These are phyloP conservation scores for Arachis monticola DNA, from an alignment of 331 rosid genomes.

Conservation along the genomic window DNA sequence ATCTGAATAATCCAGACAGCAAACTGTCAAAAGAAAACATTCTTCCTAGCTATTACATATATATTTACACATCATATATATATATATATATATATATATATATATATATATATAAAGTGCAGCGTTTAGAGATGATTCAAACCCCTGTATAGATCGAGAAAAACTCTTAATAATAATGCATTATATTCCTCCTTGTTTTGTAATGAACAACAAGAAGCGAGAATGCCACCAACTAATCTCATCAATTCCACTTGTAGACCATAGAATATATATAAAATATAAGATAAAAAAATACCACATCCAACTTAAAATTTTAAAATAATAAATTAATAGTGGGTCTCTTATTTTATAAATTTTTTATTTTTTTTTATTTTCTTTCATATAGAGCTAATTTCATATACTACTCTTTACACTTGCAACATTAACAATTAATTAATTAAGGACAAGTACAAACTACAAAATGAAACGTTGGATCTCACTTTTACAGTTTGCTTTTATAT, in stretches of 20 bases:
- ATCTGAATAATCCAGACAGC: slow-evolving; percentile 8
- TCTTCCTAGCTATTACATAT: neutral
- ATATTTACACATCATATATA: neutral
- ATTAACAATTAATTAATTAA: neutral
- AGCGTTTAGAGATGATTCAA: neutral
- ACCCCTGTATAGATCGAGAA: neutral
- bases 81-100: too few species aligned
- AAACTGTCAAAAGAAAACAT: slow-evolving; percentile 12
- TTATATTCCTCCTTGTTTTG: neutral
- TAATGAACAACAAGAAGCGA: neutral
- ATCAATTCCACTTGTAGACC: neutral
- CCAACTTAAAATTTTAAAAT: too few species aligned
- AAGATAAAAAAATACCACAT: too few species aligned
- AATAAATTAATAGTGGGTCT: too few species aligned
- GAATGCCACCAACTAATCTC: neutral
- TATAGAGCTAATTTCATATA: too few species aligned
- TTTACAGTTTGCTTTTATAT: neutral
- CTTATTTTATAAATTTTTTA: too few species aligned
- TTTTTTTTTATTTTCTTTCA: too few species aligned
- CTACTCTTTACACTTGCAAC: too few species aligned
- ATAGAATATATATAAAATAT: neutral
- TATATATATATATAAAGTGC: neutral
- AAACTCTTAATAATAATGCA: neutral
- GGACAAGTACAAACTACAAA: slow-evolving; percentile 49
- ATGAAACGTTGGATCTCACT: slow-evolving; percentile 9